phyloP scores from a whole-genome alignment of 495 filamentous ascomycete genomes.

The Hyaloscypha bicolor region DNA sequence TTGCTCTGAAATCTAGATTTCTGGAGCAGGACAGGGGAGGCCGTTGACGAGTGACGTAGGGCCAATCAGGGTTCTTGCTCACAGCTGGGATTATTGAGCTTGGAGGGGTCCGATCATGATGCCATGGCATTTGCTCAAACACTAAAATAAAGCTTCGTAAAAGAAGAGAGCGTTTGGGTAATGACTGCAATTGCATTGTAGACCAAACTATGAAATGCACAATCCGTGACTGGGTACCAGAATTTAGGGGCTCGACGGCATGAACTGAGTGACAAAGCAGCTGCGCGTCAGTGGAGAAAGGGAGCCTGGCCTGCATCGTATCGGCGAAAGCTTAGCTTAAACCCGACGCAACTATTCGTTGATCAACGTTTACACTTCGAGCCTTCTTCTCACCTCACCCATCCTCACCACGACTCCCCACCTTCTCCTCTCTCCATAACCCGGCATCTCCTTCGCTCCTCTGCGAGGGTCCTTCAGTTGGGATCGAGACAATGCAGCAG shows the following conservation, averaged over 20 bases:
- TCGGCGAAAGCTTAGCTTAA: not conserved
- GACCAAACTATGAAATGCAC: not conserved
- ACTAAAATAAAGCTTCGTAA: not conserved
- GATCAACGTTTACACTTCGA: not conserved
- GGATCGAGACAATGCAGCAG: not conserved
- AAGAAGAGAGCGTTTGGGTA: not conserved
- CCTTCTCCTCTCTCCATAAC: not conserved
- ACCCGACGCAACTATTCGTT: not conserved
- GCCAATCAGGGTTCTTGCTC: not conserved
- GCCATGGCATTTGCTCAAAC: not conserved
- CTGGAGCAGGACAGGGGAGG: not conserved
- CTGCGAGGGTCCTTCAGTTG: too few relatives aligned
- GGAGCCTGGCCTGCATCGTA: not conserved
- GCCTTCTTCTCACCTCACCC: not conserved
- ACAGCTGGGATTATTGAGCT: not conserved
- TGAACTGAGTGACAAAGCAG: not conserved
- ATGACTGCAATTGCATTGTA: not conserved
- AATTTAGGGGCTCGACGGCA: not conserved
- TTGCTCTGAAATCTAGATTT: not conserved
- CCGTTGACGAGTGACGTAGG: not conserved
- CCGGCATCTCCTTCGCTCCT: too few relatives aligned
- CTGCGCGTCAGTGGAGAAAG: not conserved
- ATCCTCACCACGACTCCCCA: not conserved
- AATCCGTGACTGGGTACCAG: not conserved
- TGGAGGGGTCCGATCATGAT: constrained; percentile 6